A percentile compares a stretch with the other conserved stretches of the same genome.
Conservation (phyloP, 208 protist species). For the Trypanosoma mega region DNA sequence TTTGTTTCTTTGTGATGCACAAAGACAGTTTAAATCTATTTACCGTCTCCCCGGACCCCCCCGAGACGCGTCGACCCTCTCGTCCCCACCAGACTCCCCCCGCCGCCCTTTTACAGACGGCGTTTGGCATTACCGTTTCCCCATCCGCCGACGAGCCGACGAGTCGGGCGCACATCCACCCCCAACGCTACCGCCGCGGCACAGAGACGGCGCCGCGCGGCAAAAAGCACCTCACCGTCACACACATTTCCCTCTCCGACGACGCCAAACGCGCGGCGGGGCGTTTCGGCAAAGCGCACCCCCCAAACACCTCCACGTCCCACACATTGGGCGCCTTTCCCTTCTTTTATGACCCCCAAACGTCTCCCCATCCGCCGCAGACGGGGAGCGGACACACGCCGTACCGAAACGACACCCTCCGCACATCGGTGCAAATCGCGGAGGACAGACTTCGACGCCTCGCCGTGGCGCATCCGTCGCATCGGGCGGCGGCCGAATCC, state of each 20-base stretch:
- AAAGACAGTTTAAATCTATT: not conserved
- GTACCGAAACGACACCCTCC: slow-evolving; percentile 10
- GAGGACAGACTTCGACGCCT: slow-evolving; percentile 59
- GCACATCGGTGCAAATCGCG: slow-evolving; percentile 28
- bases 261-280: slow-evolving; percentile 66
- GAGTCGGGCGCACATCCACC: slow-evolving; percentile 13
- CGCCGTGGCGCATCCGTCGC: slow-evolving; percentile 14
- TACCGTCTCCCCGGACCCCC: not conserved
- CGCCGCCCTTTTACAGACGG: slow-evolving; percentile 12
- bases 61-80: not conserved
- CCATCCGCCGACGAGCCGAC: not conserved
- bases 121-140: slow-evolving; percentile 14
- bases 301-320: slow-evolving; percentile 26
- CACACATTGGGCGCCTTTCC: slow-evolving; percentile 23
- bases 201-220: slow-evolving; percentile 15
- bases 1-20: slow-evolving; percentile 2
- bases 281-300: slow-evolving; percentile 46
- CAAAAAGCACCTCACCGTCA: slow-evolving; percentile 53
- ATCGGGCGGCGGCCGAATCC: slow-evolving; percentile 24
- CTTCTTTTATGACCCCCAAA: slow-evolving; percentile 30
- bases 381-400: no score
- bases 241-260: slow-evolving; percentile 58
- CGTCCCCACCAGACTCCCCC: not conserved
- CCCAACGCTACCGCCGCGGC: slow-evolving; percentile 8
- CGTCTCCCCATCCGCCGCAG: no score